Evolutionary conservation across 2,329 filamentous ascomycete genomes (phyloP), one percentile per base, ranked within the genome.

Genomic region (Chrysoporthe deuterocubensis): DNA sequence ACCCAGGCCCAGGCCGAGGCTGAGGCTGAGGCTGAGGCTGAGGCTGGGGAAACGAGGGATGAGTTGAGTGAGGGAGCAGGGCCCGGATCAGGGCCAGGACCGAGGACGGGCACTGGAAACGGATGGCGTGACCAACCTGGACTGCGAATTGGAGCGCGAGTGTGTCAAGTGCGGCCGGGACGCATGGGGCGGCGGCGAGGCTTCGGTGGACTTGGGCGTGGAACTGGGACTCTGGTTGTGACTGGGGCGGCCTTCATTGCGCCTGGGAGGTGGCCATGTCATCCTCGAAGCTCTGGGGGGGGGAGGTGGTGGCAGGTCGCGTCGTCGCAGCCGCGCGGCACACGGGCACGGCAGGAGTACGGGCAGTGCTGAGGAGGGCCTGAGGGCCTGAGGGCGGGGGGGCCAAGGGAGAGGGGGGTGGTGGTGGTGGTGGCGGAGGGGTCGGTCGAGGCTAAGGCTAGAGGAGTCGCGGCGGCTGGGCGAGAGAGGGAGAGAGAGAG

Each of bases 231-330:
- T 64, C 14, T 56, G 52, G 43, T 26, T 64, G 42, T 56, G 62
- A 43, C 62, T 58, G 32, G 52, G 52, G 52, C 54, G 62, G 42
- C 62, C 62, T 64, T 69, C 68, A 69, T 69, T 69, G 68, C 65
- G 68, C 68, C 57, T 69, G 43, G 68, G 66, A 61, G 65, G 61
- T 64, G 67, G 65, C 68, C 68, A 69, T 69, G 68, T 67, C 68
- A 69, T 69, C 67, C 68, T 68, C 44, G 52, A 56, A 59, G 54
- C 48, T 64, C 54, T 57, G 14, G n/a, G 65, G 26, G 26, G 26
- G 26, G 26, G 26, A 1, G 26, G 26, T 2, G 26, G 26, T 26
- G 1, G 50, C 60, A 44, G 60, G 57, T 42, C 60, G 59, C 59
- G 65, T 57, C 65, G 65, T 57, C 65, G 52, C 46, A 43, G 62